Evolutionary conservation across 805 yeast genomes (phyloP).

Genomic region (Kurtzmaniella fragi): DNA sequence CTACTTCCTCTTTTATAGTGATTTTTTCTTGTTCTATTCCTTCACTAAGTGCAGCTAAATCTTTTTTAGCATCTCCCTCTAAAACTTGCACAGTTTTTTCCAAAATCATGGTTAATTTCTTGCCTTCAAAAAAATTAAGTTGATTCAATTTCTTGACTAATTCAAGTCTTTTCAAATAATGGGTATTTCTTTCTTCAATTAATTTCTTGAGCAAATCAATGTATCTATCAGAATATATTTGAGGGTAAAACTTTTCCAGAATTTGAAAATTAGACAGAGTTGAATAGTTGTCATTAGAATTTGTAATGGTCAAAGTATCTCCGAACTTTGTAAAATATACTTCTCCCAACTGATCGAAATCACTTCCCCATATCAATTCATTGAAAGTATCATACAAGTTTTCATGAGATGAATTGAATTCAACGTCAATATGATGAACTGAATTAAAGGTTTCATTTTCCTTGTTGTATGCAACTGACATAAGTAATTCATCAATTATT

Average conservation of each 20-base stretch:
- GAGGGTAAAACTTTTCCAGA: slow-evolving; percentile 31
- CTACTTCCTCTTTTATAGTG: slow-evolving; percentile 14
- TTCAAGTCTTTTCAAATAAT: slow-evolving; percentile 12
- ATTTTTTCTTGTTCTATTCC: slow-evolving; percentile 13
- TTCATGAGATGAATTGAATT: slow-evolving; percentile 19
- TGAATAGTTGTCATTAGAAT: slow-evolving; percentile 21
- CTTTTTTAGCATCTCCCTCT: slow-evolving; percentile 10
- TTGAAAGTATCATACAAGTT: slow-evolving; percentile 29
- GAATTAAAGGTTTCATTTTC: slow-evolving; percentile 20
- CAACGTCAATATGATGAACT: slow-evolving; percentile 27
- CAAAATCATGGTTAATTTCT: slow-evolving; percentile 24
- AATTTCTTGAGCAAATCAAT: slow-evolving; percentile 16
- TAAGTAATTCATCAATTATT: slow-evolving; percentile 11
- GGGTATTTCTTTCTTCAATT: slow-evolving; percentile 10
- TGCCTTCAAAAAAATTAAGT: slow-evolving; percentile 36
- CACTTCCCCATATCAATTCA: slow-evolving; percentile 33
- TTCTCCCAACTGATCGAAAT: slow-evolving; percentile 21
- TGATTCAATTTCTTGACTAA: slow-evolving; percentile 24
- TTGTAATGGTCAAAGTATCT: slow-evolving; percentile 25
- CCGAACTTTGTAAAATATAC: slow-evolving; percentile 24
- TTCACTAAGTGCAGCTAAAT: slow-evolving; percentile 12
- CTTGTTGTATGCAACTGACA: slow-evolving; percentile 23
- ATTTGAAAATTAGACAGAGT: slow-evolving; percentile 17
- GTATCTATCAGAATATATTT: slow-evolving; percentile 22
- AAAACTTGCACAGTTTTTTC: slow-evolving; percentile 16